These are phyloP conservation scores for Theobroma grandiflorum DNA, from an alignment of 441 rosid species.

Conservation along the genomic window DNA sequence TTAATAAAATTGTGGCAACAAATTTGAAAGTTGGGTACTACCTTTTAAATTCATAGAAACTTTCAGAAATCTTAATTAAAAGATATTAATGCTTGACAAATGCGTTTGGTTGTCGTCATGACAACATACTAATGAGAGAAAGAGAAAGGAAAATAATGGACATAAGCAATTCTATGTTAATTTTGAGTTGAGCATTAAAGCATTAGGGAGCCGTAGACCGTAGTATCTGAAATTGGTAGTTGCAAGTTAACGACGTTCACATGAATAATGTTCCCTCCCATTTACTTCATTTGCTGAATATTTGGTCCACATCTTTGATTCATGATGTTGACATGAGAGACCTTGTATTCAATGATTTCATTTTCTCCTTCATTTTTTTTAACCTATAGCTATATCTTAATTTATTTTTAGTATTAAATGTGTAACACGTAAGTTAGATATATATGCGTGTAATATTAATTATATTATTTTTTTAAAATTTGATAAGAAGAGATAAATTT, in stretches of 20 bases:
- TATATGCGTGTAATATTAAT: no score
- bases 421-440: no score
- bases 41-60: slow-evolving; percentile 6
- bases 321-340: slow-evolving; percentile 41
- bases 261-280: slow-evolving; percentile 49
- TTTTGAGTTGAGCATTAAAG: slow-evolving; percentile 32
- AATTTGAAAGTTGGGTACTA: neutral
- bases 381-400: no score
- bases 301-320: slow-evolving; percentile 49
- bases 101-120: slow-evolving; percentile 21
- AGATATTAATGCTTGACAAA: slow-evolving; percentile 9
- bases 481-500: no score
- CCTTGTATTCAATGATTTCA: neutral
- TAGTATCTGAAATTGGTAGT: slow-evolving; percentile 46
- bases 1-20: neutral
- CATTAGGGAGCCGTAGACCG: neutral
- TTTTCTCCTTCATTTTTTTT: neutral
- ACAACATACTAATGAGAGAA: slow-evolving; percentile 24
- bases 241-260: slow-evolving; percentile 50
- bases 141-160: neutral
- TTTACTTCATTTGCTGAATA: slow-evolving; percentile 43
- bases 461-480: no score
- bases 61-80: neutral
- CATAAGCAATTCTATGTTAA: neutral
- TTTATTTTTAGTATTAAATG: no score